Percentiles rank a stretch among this genome's conserved stretches.
These are phyloP conservation scores for Aureobasidium leucospermi DNA, from an alignment of 2,329 filamentous ascomycete genomes.

Conservation along the genomic window DNA sequence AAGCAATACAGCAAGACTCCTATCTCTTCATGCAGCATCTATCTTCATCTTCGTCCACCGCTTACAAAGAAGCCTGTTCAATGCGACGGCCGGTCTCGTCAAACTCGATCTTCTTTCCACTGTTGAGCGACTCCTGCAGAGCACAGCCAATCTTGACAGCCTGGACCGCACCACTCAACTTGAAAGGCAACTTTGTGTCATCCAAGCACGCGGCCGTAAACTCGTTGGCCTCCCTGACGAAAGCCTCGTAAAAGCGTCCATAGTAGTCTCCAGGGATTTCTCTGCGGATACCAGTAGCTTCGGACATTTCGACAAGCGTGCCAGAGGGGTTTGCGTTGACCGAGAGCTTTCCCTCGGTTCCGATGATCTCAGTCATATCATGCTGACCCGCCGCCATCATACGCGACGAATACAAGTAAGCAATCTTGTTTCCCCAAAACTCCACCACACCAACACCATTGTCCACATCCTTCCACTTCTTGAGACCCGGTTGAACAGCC, in stretches of 20 bases:
- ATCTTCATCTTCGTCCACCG: too few species aligned
- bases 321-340: constrained; percentile 53
- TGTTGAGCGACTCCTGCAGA: constrained; percentile 37
- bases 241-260: constrained; percentile 55
- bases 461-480: constrained; percentile 53
- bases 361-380: constrained; percentile 60
- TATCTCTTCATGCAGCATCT: too few species aligned
- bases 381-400: constrained; percentile 65
- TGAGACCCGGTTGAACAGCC: constrained; percentile 51
- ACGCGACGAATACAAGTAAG: constrained; percentile 55
- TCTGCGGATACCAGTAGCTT: constrained; percentile 46
- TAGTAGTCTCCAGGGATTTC: constrained; percentile 58
- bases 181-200: constrained; percentile 47
- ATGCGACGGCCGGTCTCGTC: constrained; percentile 46
- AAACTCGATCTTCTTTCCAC: constrained; percentile 45
- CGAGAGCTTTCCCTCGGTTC: constrained; percentile 56
- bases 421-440: constrained; percentile 57
- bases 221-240: constrained; percentile 57
- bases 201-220: constrained; percentile 55
- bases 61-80: constrained; percentile 23
- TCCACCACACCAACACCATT: constrained; percentile 59
- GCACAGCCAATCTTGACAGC: constrained; percentile 53
- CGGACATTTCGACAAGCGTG: constrained; percentile 50
- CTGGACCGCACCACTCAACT: constrained; percentile 50
- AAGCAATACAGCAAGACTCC: too few species aligned